Evolutionary conservation across 2,329 filamentous ascomycete species (phyloP), one percentile per base, ranked within the genome.

Genomic region (Trichoderma polysporum): DNA sequence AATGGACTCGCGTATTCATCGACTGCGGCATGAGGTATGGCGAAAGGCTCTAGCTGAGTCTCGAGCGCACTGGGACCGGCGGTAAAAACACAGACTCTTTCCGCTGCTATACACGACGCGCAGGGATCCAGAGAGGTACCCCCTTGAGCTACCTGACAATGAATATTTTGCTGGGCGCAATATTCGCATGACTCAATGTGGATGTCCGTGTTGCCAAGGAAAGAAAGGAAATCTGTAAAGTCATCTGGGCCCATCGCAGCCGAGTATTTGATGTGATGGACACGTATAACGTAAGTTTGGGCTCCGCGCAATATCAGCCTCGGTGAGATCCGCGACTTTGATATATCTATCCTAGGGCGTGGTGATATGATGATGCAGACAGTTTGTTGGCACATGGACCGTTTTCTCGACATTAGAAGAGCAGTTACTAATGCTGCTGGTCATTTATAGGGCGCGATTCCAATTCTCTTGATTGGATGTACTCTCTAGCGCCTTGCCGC

Each of bases 401-500:
- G 54, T 15, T 41, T 45, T 7, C 37, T 19, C 13, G n/a, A 1
- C 17, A 3, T 58, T 29, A 9, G 31, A 15, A 45, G 15, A 22
- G 50, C 50, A 53, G 15, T 58, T 37, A 50, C 2, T 35, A 61
- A 50, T 49, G 41, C 41, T 9, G n/a, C n/a, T 61, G 22, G 31
- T 61, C 58, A 61, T 37, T 50, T 37, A 17, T 61, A 61, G 45
- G 58, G 58, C 58, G 58, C 37, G 31, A 12, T 50, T 22, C 10
- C 39, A 33, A 10, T 41, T 7, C 7, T n/a, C 31, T 39, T 47
- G 25, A 60, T 60, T 60, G 57, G 57, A 35, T 3, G 12, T 17
- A 2, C 4, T 13, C 39, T 15, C 9, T 45, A 27, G 39, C 39
- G 37, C 27, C 31, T 10, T 13, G 25, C 22, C 12, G 22, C 47